A percentile compares a stretch with the other conserved stretches of the same genome.
Conservation (phyloP, 2,329 filamentous ascomycete genomes). For the Penicillium janthinellum region DNA sequence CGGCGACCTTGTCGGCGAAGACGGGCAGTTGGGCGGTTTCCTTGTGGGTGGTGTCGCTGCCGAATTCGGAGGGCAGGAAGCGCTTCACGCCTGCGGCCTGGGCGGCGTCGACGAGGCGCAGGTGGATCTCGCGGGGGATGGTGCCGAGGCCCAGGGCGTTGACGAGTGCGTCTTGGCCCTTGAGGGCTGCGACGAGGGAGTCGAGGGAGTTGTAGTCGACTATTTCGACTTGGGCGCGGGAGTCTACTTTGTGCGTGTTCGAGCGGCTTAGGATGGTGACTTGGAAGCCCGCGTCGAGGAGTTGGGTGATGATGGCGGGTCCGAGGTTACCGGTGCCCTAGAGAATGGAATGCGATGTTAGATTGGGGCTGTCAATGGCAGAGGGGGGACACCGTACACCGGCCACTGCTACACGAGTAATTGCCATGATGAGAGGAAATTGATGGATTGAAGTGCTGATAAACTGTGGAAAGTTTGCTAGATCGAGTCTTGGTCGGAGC, state of each 20-base stretch:
- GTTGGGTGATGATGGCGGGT: conserved; percentile 14
- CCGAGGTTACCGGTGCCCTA: conserved; percentile 19
- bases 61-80: conserved; percentile 42
- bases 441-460: not conserved
- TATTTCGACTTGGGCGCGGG: conserved; percentile 6
- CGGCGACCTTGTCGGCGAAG: conserved; percentile 35
- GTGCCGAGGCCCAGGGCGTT: conserved; percentile 18
- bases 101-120: conserved; percentile 35
- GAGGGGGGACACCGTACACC: conserved; percentile 7
- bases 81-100: conserved; percentile 33
- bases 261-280: conserved; percentile 16
- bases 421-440: conserved; percentile 8
- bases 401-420: conserved; percentile 15
- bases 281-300: conserved; percentile 12
- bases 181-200: conserved; percentile 24
- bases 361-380: not conserved
- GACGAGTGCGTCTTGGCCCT: conserved; percentile 34
- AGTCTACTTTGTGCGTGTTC: conserved; percentile 6
- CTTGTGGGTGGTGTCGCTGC: conserved; percentile 33
- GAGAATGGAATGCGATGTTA: not conserved
- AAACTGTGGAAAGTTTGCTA: not conserved
- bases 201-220: conserved; percentile 17
- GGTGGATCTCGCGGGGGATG: conserved; percentile 9
- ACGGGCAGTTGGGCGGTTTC: conserved; percentile 31
- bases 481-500: not conserved